Conservation (phyloP, 495 filamentous ascomycete genomes). For the Entonaema liquescens region DNA sequence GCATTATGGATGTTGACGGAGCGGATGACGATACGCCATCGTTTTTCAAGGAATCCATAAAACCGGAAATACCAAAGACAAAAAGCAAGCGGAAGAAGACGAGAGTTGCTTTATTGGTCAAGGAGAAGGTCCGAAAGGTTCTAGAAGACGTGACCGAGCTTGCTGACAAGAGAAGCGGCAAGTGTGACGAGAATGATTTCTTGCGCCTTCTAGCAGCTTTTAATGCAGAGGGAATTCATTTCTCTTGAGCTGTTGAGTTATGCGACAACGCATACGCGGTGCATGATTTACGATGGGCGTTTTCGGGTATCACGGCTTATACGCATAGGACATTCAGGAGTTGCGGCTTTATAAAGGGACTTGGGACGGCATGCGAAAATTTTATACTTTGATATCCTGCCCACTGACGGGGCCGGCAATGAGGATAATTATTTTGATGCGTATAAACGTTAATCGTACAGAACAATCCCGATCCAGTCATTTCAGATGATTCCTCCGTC, state of each 20-base stretch:
- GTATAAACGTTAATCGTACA: conserved; percentile 31
- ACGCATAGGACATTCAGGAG: conserved; percentile 28
- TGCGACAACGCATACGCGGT: neutral
- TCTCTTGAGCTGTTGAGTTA: conserved; percentile 64
- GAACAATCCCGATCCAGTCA: conserved; percentile 7
- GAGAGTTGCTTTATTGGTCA: conserved; percentile 78
- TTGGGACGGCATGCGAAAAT: neutral
- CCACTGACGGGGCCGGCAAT: neutral
- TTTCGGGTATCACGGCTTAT: conserved; percentile 13
- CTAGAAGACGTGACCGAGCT: conserved; percentile 78
- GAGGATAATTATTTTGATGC: conserved; percentile 28
- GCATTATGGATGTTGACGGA: conserved; percentile 53
- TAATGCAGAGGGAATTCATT: conserved; percentile 93
- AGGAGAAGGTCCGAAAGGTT: conserved; percentile 83
- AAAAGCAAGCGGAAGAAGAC: conserved; percentile 71
- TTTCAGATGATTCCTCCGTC: neutral
- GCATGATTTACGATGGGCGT: conserved; percentile 29
- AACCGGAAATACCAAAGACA: conserved; percentile 61
- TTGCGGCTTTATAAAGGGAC: conserved; percentile 27
- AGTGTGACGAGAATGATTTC: conserved; percentile 92
- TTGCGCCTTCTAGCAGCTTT: conserved; percentile 67
- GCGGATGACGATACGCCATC: conserved; percentile 67
- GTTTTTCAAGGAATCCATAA: conserved; percentile 74
- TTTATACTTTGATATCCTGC: conserved; percentile 5
- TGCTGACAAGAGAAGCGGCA: conserved; percentile 79